These are phyloP conservation scores for Botrytis medusae DNA, from an alignment of 2,329 filamentous ascomycete genomes.

Conservation along the genomic window DNA sequence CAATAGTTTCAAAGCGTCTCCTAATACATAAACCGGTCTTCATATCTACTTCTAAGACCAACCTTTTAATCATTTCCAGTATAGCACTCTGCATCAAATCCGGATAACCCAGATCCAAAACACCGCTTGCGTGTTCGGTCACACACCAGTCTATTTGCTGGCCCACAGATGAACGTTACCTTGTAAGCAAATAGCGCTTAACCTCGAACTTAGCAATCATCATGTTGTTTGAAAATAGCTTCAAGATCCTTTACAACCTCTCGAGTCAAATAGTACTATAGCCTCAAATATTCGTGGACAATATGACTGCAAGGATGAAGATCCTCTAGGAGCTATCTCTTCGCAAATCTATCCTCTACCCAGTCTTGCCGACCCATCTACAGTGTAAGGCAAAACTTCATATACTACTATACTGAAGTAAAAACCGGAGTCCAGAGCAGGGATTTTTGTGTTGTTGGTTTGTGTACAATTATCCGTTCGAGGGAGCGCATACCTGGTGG, in stretches of 20 bases:
- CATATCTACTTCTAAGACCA: not conserved
- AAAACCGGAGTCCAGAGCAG: not conserved
- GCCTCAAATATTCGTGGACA: not conserved
- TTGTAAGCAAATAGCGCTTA: not conserved
- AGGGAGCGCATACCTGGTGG: not conserved
- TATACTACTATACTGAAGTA: not conserved
- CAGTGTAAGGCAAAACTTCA: not conserved
- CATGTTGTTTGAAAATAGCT: not conserved
- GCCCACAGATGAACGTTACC: not conserved
- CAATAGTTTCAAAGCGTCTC: not conserved
- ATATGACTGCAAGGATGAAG: not conserved
- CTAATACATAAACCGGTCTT: not conserved
- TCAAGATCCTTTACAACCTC: not conserved
- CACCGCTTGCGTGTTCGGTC: not conserved
- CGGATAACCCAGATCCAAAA: not conserved
- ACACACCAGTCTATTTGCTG: not conserved
- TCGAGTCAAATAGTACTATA: not conserved
- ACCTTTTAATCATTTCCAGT: not conserved
- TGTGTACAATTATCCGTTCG: not conserved
- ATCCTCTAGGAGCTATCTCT: not conserved
- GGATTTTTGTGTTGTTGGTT: not conserved
- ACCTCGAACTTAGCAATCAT: not conserved
- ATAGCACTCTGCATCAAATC: not conserved
- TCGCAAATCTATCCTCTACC: not conserved
- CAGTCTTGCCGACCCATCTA: not conserved